A percentile compares a stretch with the other conserved stretches of the same genome.
These are phyloP conservation scores for Zymoseptoria tritici DNA, from an alignment of 2,329 filamentous ascomycete species.

Conservation along the genomic window DNA sequence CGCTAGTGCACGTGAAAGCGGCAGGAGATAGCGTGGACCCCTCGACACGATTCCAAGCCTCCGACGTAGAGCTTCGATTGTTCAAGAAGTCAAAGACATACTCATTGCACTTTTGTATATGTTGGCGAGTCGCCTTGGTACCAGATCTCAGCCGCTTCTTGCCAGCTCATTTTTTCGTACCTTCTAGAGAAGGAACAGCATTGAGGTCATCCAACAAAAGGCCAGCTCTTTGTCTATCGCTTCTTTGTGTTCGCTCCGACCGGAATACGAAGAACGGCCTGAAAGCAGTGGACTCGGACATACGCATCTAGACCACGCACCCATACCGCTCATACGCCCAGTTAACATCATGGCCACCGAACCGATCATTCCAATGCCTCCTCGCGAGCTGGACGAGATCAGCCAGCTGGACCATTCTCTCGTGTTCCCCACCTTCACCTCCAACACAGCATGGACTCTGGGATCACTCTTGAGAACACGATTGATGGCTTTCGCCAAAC, in stretches of 20 bases:
- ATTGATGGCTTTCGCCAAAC: constrained; percentile 49
- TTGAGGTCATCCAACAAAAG: background rate
- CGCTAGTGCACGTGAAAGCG: background rate
- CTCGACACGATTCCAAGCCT: background rate
- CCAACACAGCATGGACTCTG: constrained; percentile 57
- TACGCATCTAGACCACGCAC: background rate
- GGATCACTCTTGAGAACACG: constrained; percentile 57
- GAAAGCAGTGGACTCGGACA: background rate
- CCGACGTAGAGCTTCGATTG: background rate
- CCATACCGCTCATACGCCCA: background rate
- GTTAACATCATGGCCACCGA: constrained; percentile 16
- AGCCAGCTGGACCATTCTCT: constrained; percentile 37
- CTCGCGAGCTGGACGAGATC: constrained; percentile 34
- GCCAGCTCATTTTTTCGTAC: background rate
- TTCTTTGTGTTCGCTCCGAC: background rate
- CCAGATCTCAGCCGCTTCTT: background rate
- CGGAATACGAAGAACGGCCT: background rate
- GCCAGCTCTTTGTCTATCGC: background rate
- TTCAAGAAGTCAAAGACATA: background rate
- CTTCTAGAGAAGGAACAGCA: background rate
- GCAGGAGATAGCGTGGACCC: background rate
- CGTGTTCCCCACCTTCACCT: constrained; percentile 51
- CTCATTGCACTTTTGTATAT: background rate
- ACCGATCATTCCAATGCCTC: constrained; percentile 20
- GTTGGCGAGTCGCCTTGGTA: background rate